These are phyloP conservation scores for Ceratocystis cacaofunesta DNA, from an alignment of 2,329 filamentous ascomycete species.

Conservation along the genomic window DNA sequence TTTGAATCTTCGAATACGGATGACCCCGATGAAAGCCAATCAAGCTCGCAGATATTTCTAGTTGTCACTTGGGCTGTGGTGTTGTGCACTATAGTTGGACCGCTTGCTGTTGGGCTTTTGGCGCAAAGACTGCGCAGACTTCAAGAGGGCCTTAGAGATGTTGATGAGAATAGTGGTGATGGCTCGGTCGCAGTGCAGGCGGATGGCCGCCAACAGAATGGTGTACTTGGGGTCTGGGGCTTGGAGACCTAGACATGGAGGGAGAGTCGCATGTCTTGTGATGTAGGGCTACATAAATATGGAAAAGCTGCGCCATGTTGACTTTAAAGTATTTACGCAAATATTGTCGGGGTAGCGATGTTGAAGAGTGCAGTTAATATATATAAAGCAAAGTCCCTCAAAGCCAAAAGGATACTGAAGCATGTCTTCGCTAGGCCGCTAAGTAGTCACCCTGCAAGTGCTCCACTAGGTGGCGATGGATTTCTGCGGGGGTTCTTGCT, in stretches of 20 bases:
- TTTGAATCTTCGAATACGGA: slow-evolving; percentile 22
- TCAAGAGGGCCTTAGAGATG: not conserved
- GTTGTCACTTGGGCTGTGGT: slow-evolving; percentile 42
- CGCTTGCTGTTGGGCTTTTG: slow-evolving; percentile 33
- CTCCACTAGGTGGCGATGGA: not conserved
- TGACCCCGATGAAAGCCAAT: not conserved
- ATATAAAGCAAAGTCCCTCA: not conserved
- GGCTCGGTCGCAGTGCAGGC: not conserved
- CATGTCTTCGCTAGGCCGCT: not conserved
- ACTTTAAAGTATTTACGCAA: too few species aligned
- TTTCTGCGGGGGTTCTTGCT: not conserved
- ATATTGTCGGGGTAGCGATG: too few species aligned
- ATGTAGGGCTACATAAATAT: too few species aligned
- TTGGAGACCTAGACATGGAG: not conserved
- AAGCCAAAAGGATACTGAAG: too few species aligned
- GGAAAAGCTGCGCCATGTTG: too few species aligned
- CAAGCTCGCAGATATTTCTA: slow-evolving; percentile 32
- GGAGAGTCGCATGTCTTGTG: not conserved
- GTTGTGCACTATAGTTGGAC: slow-evolving; percentile 39
- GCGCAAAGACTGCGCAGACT: slow-evolving; percentile 26
- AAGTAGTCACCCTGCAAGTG: not conserved
- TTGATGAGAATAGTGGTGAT: not conserved
- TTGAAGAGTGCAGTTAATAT: not conserved
- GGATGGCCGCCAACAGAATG: not conserved
- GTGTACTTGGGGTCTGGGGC: slow-evolving; percentile 4